Percentiles rank a stretch among this genome's conserved stretches.
Evolutionary conservation across 2,329 filamentous ascomycete species (phyloP).

Genomic region (Fusarium sterilihyphosum): DNA sequence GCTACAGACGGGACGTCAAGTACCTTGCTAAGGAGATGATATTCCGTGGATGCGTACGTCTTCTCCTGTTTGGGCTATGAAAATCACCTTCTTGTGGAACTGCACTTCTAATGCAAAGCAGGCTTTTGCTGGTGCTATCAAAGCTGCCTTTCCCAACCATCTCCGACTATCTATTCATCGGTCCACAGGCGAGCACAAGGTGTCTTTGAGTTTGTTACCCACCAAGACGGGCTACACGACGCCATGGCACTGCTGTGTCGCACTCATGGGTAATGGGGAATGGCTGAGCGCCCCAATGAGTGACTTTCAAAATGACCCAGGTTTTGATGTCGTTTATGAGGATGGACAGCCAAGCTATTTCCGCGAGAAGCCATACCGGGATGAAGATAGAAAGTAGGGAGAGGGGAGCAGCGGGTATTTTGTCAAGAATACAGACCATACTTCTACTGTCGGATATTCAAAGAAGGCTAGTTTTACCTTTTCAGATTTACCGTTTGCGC

Average conservation of each 20-base stretch:
- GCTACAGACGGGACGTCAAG: not conserved
- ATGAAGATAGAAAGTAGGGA: not conserved
- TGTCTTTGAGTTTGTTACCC: not conserved
- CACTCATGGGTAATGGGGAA: not conserved
- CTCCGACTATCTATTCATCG: not conserved
- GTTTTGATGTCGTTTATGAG: not conserved
- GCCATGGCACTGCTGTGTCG: not conserved
- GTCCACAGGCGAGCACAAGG: not conserved
- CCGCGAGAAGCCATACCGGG: not conserved
- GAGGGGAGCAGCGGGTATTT: not conserved
- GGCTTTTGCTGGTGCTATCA: not conserved
- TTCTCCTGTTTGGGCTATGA: not conserved
- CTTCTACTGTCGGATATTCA: accelerated
- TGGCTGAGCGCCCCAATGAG: not conserved
- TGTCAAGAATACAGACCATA: not conserved
- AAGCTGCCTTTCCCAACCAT: not conserved
- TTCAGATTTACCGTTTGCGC: not conserved
- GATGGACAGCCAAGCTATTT: not conserved
- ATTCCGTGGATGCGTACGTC: not conserved
- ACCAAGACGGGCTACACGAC: not conserved
- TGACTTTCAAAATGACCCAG: not conserved
- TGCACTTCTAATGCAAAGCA: accelerated
- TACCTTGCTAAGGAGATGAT: not conserved
- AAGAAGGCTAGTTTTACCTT: not conserved
- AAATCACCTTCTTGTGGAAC: not conserved